Evolutionary conservation across 805 yeast species (phyloP).

Genomic region (Myxozyma neotropica): DNA sequence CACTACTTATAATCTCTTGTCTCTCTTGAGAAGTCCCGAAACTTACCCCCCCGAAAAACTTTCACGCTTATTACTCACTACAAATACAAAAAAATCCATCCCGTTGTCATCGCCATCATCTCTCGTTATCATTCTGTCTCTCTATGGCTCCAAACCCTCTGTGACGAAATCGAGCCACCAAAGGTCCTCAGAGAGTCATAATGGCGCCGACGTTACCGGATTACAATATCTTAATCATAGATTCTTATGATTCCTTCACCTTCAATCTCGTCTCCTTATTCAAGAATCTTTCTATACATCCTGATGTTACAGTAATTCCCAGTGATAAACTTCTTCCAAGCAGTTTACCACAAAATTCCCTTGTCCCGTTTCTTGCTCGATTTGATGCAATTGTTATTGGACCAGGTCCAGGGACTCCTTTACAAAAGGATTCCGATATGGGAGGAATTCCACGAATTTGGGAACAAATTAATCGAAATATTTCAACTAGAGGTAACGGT

Average conservation of each 20-base stretch:
- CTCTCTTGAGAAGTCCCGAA: too few species aligned
- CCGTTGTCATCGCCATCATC: too few species aligned
- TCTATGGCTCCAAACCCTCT: too few species aligned
- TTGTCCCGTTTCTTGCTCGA: constrained; percentile 49
- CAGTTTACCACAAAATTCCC: constrained; percentile 53
- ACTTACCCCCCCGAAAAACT: too few species aligned
- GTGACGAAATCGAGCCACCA: too few species aligned
- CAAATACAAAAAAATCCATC: too few species aligned
- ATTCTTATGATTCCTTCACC: constrained; percentile 95
- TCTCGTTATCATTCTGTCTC: too few species aligned
- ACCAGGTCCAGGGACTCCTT: constrained; percentile 97
- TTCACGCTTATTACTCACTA: too few species aligned
- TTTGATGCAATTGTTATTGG: constrained; percentile 84
- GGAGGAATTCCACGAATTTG: constrained; percentile 70
- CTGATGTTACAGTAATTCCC: constrained; percentile 44
- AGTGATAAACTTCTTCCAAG: constrained; percentile 26
- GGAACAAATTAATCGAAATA: constrained; percentile 40
- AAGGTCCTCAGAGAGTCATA: background rate
- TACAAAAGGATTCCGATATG: constrained; percentile 53
- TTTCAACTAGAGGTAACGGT: constrained; percentile 17
- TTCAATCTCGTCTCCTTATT: constrained; percentile 72
- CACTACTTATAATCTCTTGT: too few species aligned
- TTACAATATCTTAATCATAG: constrained; percentile 58
- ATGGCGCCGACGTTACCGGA: background rate
- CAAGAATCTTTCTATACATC: constrained; percentile 1